A percentile compares a stretch with the other conserved stretches of the same genome.
phyloP scores from a whole-genome alignment of 495 filamentous ascomycete species.

The Neurospora sp. region DNA sequence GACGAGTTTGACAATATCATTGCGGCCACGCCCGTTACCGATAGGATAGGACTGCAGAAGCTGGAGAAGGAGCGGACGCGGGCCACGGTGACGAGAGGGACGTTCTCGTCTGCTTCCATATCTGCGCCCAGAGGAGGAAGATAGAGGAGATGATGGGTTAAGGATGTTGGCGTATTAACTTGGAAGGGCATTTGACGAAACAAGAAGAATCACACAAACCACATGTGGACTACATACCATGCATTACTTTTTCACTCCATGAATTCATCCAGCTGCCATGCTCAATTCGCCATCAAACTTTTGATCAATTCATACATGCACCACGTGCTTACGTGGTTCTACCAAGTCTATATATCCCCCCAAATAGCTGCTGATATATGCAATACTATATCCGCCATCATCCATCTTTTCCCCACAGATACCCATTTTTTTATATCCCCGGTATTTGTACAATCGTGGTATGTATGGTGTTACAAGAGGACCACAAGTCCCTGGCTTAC shows the following conservation, averaged over 20 bases:
- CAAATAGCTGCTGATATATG: not conserved
- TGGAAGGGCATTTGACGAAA: not conserved
- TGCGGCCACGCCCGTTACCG: constrained; percentile 74
- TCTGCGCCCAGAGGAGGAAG: constrained; percentile 18
- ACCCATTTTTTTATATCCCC: not conserved
- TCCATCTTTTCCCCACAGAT: not conserved
- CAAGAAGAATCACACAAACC: not conserved
- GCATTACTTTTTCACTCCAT: not conserved
- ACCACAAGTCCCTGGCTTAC: constrained; percentile 28
- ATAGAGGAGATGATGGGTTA: not conserved
- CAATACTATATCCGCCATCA: not conserved
- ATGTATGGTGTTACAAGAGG: not conserved
- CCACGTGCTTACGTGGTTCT: not conserved
- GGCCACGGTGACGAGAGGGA: constrained; percentile 15
- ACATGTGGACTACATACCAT: not conserved
- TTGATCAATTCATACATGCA: not conserved
- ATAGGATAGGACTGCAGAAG: constrained; percentile 53
- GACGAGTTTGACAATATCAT: constrained; percentile 81
- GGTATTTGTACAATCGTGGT: not conserved
- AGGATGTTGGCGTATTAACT: no score
- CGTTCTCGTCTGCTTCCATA: constrained; percentile 20
- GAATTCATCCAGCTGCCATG: not conserved
- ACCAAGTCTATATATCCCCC: not conserved
- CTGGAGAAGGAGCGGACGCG: constrained; percentile 36
- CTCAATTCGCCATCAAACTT: not conserved